Evolutionary conservation across 2,329 filamentous ascomycete genomes (phyloP), one percentile per base, ranked within the genome.

Genomic region (Calcarisporium arbuscula): DNA sequence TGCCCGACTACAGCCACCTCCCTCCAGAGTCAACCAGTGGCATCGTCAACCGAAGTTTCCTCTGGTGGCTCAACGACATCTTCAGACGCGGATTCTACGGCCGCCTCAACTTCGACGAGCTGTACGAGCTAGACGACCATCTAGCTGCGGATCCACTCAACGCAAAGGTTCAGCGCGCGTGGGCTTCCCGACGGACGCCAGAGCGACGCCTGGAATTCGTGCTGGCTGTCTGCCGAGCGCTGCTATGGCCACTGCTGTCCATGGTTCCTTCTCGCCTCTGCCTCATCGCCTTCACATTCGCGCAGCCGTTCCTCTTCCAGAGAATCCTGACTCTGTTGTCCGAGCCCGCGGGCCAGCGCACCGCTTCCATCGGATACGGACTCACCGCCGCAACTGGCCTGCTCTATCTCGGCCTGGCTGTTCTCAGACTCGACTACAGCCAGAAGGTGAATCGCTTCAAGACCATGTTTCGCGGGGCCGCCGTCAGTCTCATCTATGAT

Each of bases 11-110:
- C 32, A 37, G 37, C 11, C 32, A 47, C 23, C 39, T 51, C 16
- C 33, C 50, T 11, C 44, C 49, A 3, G 60, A 64, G 38, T 44
- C 47, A 5, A 61, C 55, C 3, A 52, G 51, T 28, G 53, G 57
- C n/a, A 34, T 54, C 23, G 41, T 59, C 22, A 57, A 51, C 37
- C 44, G 53, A 17, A 54, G 49, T 15, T 36, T 60, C 10, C 54
- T 58, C 28, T 56, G 52, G 53, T 60, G 57, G 57, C 30, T 60
- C 17, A 57, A 56, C 27, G 30, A 42, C 6, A 35, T 57, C 2
- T 52, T 60, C 34, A 26, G 39, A 8, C 39, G 37, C 9, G 54
- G 54, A 6, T 49, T 48, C 23, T 23, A 28, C 19, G 22, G 20
- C 5, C 16, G 23, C 16, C 36, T 49, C 6, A 35, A 40, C 4